A percentile compares a stretch with the other conserved stretches of the same genome.
Conservation (phyloP, 306 rosid species). For the Pyrus betulifolia region DNA sequence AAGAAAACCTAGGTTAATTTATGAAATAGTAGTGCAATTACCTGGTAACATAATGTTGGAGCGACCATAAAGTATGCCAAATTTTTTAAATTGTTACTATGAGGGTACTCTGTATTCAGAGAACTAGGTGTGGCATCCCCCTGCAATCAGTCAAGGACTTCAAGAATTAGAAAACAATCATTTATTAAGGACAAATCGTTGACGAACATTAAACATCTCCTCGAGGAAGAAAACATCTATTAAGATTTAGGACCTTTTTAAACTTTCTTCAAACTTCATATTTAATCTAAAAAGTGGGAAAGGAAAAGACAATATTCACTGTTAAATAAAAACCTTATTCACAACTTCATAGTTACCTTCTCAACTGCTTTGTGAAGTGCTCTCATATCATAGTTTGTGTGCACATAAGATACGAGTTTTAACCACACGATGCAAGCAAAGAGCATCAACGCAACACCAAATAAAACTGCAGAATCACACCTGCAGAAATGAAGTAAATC, state of each 20-base stretch:
- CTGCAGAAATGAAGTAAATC: slow-evolving; percentile 37
- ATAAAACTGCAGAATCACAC: slow-evolving; percentile 74
- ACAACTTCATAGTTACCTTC: slow-evolving; percentile 45
- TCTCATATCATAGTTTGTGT: slow-evolving; percentile 79
- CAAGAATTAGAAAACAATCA: slow-evolving; percentile 5
- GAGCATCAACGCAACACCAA: slow-evolving; percentile 76
- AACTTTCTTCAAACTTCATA: background rate
- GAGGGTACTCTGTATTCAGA: slow-evolving; percentile 38
- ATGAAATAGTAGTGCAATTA: slow-evolving; percentile 15
- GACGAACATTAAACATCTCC: background rate
- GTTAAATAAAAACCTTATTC: background rate
- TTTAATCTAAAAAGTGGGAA: background rate
- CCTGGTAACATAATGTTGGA: slow-evolving; percentile 98
- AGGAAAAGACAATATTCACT: background rate
- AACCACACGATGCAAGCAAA: slow-evolving; percentile 82
- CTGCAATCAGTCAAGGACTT: slow-evolving; percentile 33
- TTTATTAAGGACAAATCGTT: background rate
- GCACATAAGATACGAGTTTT: slow-evolving; percentile 83
- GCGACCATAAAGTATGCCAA: slow-evolving; percentile 92
- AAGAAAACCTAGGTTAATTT: background rate
- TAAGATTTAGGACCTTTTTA: background rate
- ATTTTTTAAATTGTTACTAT: slow-evolving; percentile 51
- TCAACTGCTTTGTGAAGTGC: slow-evolving; percentile 36
- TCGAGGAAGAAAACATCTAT: background rate
- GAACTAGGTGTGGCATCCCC: slow-evolving; percentile 49